phyloP scores from a whole-genome alignment of 768 basidiomycete genomes.

The Tricholoma sp. region DNA sequence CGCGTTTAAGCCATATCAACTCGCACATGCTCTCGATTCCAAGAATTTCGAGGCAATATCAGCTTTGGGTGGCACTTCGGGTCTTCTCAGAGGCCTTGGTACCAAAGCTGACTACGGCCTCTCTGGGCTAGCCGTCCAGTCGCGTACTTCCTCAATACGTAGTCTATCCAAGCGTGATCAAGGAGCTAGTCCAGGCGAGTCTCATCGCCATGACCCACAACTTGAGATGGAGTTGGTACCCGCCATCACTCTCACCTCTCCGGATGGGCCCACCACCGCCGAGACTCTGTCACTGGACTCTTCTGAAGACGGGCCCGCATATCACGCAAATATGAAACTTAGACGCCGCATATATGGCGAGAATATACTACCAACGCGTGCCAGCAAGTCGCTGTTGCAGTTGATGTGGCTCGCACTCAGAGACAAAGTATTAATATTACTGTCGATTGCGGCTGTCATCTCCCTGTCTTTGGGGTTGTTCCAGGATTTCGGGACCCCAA shows the following conservation, averaged over 20 bases:
- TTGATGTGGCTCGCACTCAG: conserved; percentile 86
- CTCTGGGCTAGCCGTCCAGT: conserved; percentile 15
- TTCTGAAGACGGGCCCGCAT: conserved; percentile 20
- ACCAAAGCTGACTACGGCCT: conserved; percentile 53
- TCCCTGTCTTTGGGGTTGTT: conserved; percentile 93
- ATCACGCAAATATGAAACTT: conserved; percentile 49
- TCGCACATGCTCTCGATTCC: conserved; percentile 88
- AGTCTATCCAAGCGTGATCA: conserved; percentile 3
- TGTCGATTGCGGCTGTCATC: conserved; percentile 88
- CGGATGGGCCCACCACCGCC: conserved; percentile 3
- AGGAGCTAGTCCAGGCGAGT: conserved; percentile 19
- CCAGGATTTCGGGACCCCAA: conserved; percentile 80
- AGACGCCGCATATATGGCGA: conserved; percentile 67
- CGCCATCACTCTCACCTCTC: conserved; percentile 30
- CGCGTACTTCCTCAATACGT: conserved; percentile 11
- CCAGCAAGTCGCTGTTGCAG: conserved; percentile 61
- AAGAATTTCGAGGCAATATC: conserved; percentile 68
- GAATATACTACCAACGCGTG: conserved; percentile 70
- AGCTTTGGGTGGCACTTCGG: conserved; percentile 64
- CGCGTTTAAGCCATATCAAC: conserved; percentile 60
- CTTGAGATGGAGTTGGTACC: conserved; percentile 16
- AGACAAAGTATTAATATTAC: conserved; percentile 86
- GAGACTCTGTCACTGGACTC: neutral
- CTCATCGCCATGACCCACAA: conserved; percentile 18
- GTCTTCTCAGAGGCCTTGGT: conserved; percentile 69